Percentiles rank a stretch among this genome's conserved stretches.
These are phyloP conservation scores for Daldinia decipiens DNA, from an alignment of 495 filamentous ascomycete genomes.

Conservation along the genomic window DNA sequence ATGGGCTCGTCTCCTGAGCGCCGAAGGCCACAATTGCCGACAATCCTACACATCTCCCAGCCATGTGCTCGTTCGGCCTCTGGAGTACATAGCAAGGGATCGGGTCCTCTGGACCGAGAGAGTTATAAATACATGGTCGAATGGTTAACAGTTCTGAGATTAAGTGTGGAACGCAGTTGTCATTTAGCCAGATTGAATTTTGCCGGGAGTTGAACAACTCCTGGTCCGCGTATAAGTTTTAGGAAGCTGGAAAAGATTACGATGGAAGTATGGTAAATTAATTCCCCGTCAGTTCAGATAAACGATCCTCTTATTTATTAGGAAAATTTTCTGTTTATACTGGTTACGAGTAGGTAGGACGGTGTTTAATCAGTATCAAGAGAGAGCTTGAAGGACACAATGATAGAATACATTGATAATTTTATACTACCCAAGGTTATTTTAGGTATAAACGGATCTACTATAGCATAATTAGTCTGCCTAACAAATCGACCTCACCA, in stretches of 20 bases:
- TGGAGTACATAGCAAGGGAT: constrained; percentile 23
- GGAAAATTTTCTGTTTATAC: neutral
- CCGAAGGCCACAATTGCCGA: constrained; percentile 46
- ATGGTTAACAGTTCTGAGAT: constrained; percentile 36
- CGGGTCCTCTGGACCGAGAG: constrained; percentile 32
- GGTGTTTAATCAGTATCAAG: neutral
- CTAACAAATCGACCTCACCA: too few relatives aligned
- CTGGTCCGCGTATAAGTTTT: constrained; percentile 12
- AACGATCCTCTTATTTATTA: neutral
- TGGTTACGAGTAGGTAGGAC: neutral
- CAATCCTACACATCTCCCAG: constrained; percentile 24
- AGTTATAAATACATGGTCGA: constrained; percentile 38
- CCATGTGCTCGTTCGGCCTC: constrained; percentile 38
- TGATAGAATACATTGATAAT: neutral
- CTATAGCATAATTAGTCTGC: too few relatives aligned
- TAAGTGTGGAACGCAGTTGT: constrained; percentile 37
- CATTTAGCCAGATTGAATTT: constrained; percentile 46
- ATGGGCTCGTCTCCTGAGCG: constrained; percentile 28
- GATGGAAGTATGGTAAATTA: neutral
- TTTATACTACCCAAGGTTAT: neutral
- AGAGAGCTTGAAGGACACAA: neutral
- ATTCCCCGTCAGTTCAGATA: neutral
- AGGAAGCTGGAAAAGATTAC: constrained; percentile 9
- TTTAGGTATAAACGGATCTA: neutral
- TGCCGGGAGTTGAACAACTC: constrained; percentile 28